Evolutionary conservation across 345 rosid species (phyloP), one percentile per base, ranked within the genome.

Genomic region (Dipteronia dyeriana): DNA sequence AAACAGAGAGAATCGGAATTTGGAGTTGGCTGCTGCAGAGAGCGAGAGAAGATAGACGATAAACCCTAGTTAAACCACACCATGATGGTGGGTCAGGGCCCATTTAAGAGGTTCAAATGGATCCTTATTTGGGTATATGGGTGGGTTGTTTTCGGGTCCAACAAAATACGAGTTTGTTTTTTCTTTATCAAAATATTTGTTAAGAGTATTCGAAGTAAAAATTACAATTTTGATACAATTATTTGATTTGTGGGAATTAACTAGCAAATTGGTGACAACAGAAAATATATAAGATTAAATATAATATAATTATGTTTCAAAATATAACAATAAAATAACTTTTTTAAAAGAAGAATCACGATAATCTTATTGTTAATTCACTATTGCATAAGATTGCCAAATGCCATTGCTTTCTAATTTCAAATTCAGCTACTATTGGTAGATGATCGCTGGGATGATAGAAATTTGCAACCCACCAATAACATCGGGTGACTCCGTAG

Each of bases 391-490:
- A 9, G 16, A 9, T 47, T 47, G 53, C 53, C 2, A 47, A 10
- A 3, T 9, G 51, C 10, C 0, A 25, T 26, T 62, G 72, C 63
- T 41, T 69, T 73, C 51, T 9, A 49, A 95, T 81, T 85, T 88
- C 91, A 81, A 93, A 93, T 78, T 91, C 94, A 14, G 93, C 94
- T 39, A 96, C 97, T 45, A 95, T 88, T 0, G 98, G 98, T 75
- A 95, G 78, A 87, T 95, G 99, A 80, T 95, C 97, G 60, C 98
- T 95, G 5, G 99, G 98, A 83, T 93, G 96, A 81, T 81, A 78
- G 73, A 82, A 65, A 84, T 95, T 95, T 5, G 99, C 72, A 95
- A 79, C 67, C 91, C 86, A 56, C 94, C 94, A 0, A 67, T 56
- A 75, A 93, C 91, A 81, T 90, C 87, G 17, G 89, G 82, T 0